Evolutionary conservation across 345 rosid species (phyloP).

Genomic region (Eucalyptus coolabah): DNA sequence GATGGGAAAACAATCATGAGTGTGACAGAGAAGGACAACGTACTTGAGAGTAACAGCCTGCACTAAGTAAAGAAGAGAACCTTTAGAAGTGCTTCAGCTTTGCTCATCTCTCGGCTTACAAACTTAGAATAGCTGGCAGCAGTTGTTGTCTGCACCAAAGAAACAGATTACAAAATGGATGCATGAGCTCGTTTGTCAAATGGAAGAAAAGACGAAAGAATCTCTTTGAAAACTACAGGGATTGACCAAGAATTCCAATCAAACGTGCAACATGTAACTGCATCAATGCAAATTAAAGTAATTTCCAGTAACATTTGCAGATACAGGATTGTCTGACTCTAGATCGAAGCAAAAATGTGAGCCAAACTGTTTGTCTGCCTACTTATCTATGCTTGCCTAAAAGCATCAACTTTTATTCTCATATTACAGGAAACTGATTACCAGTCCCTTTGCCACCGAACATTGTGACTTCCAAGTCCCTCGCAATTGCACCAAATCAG

Average conservation of each 20-base stretch:
- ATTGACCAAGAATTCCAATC: background rate
- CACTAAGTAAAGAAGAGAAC: constrained; percentile 5
- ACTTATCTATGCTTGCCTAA: background rate
- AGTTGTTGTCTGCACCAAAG: constrained; percentile 44
- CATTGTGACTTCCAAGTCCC: background rate
- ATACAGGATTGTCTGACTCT: background rate
- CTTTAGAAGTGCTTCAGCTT: constrained; percentile 99
- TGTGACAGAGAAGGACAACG: background rate
- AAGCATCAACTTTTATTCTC: background rate
- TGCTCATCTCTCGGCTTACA: constrained; percentile 99
- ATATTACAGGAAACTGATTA: background rate
- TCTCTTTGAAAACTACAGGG: background rate
- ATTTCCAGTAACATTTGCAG: background rate
- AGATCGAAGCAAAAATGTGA: background rate
- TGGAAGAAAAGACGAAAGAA: background rate
- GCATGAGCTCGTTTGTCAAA: background rate
- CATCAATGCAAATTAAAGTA: background rate
- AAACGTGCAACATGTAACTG: background rate
- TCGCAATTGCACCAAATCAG: background rate
- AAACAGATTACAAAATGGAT: background rate
- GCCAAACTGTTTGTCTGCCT: background rate
- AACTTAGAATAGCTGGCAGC: constrained; percentile 92
- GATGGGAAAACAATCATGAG: background rate
- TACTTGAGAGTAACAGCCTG: background rate
- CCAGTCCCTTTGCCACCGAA: background rate